phyloP scores from a whole-genome alignment of 805 yeast species.

The Teunomyces cretensis region DNA sequence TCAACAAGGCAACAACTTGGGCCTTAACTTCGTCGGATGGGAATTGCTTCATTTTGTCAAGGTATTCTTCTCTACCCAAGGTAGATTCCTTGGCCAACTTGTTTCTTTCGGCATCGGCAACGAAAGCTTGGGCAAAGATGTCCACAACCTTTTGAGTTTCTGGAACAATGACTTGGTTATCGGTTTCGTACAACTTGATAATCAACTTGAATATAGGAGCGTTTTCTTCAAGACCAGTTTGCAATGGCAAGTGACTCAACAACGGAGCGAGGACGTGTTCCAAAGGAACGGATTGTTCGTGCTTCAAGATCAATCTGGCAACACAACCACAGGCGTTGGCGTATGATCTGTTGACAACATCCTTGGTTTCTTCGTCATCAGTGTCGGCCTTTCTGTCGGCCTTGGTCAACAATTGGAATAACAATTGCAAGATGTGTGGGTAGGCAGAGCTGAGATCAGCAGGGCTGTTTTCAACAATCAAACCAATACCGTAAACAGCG shows the following conservation, averaged over 20 bases:
- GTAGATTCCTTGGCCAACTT: constrained; percentile 72
- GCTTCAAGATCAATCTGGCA: constrained; percentile 80
- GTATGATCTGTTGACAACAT: constrained; percentile 75
- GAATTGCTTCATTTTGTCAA: constrained; percentile 78
- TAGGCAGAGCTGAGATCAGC: constrained; percentile 64
- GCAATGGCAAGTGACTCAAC: constrained; percentile 77
- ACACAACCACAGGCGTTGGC: constrained; percentile 98
- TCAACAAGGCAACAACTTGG: constrained; percentile 69
- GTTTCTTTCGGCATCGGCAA: constrained; percentile 72
- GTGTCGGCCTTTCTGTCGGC: constrained; percentile 54
- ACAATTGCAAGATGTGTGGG: constrained; percentile 68
- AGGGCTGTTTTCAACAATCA: constrained; percentile 55
- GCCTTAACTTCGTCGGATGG: constrained; percentile 62
- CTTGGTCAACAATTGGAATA: constrained; percentile 78
- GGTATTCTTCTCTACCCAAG: constrained; percentile 80
- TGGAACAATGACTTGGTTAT: constrained; percentile 52
- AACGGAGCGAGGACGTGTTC: constrained; percentile 71
- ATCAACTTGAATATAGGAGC: constrained; percentile 83
- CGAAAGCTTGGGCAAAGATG: constrained; percentile 67
- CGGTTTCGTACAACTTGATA: constrained; percentile 65
- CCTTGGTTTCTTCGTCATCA: constrained; percentile 71
- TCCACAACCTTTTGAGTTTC: constrained; percentile 64
- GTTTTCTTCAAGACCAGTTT: constrained; percentile 89
- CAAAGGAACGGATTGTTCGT: constrained; percentile 71
- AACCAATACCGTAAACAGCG: constrained; percentile 94